A percentile compares a stretch with the other conserved stretches of the same genome.
Evolutionary conservation across 2,329 filamentous ascomycete species (phyloP).

Genomic region (Ophiostoma fasciatum): DNA sequence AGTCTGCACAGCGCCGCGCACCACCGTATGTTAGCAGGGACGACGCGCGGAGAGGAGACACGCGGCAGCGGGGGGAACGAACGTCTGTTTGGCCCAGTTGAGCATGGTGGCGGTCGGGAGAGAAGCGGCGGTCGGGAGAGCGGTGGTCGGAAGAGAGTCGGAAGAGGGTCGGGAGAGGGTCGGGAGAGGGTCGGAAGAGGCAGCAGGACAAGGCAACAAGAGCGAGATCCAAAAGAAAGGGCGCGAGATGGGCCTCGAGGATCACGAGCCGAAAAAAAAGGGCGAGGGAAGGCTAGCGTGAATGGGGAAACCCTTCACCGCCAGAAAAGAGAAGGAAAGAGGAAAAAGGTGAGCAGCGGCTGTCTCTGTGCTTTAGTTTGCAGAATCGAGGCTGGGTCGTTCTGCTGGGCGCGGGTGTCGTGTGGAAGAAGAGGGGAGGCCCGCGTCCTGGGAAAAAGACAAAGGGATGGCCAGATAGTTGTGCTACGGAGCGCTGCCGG

Average conservation of each 20-base stretch:
- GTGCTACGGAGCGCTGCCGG: no score
- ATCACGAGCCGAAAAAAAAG: no score
- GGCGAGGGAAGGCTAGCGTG: background rate
- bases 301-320: no score
- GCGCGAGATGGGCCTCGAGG: no score
- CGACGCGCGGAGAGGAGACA: background rate
- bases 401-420: no score
- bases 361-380: no score
- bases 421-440: no score
- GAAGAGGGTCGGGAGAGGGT: background rate
- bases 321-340: background rate
- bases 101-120: constrained; percentile 54
- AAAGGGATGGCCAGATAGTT: no score
- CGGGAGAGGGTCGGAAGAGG: no score
- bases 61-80: constrained; percentile 21
- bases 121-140: background rate
- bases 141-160: background rate
- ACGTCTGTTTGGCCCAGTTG: constrained; percentile 92
- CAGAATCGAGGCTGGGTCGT: no score
- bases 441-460: no score
- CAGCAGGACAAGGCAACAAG: background rate
- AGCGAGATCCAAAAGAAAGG: background rate
- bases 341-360: no score
- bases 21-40: background rate
- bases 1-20: constrained; percentile 27